A percentile compares a stretch with the other conserved stretches of the same genome.
Evolutionary conservation across 306 rosid species (phyloP).

Genomic region (Mucuna pruriens): DNA sequence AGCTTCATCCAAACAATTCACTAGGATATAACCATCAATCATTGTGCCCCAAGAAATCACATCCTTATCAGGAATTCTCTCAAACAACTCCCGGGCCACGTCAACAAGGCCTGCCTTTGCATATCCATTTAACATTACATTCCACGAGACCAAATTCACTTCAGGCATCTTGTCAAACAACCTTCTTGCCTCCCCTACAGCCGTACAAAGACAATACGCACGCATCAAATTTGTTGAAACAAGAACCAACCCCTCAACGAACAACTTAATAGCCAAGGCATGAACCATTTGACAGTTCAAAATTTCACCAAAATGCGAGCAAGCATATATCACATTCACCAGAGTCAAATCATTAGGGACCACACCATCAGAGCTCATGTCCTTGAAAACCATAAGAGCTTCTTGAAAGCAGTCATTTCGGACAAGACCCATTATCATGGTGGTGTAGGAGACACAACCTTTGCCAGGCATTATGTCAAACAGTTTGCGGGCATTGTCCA

Average conservation of each 20-base stretch:
- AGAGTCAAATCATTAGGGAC: constrained; percentile 72
- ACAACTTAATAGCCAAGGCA: constrained; percentile 59
- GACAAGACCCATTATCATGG: constrained; percentile 85
- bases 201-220: constrained; percentile 69
- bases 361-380: constrained; percentile 65
- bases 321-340: constrained; percentile 70
- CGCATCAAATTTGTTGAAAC: constrained; percentile 80
- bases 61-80: constrained; percentile 65
- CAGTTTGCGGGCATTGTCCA: constrained; percentile 66
- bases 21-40: constrained; percentile 75
- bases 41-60: constrained; percentile 91
- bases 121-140: constrained; percentile 87
- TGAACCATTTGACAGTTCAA: constrained; percentile 74
- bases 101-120: constrained; percentile 69
- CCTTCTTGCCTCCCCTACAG: constrained; percentile 62
- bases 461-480: constrained; percentile 72
- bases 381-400: constrained; percentile 72
- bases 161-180: constrained; percentile 73
- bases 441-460: constrained; percentile 77
- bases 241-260: constrained; percentile 56
- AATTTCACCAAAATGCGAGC: constrained; percentile 61
- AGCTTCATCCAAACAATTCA: constrained; percentile 67
- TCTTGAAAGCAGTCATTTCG: constrained; percentile 63
- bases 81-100: constrained; percentile 71
- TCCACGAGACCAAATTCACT: constrained; percentile 78